A percentile compares a stretch with the other conserved stretches of the same genome.
Evolutionary conservation across 495 filamentous ascomycete species (phyloP).

Genomic region (Antarctomyces pellizariae): DNA sequence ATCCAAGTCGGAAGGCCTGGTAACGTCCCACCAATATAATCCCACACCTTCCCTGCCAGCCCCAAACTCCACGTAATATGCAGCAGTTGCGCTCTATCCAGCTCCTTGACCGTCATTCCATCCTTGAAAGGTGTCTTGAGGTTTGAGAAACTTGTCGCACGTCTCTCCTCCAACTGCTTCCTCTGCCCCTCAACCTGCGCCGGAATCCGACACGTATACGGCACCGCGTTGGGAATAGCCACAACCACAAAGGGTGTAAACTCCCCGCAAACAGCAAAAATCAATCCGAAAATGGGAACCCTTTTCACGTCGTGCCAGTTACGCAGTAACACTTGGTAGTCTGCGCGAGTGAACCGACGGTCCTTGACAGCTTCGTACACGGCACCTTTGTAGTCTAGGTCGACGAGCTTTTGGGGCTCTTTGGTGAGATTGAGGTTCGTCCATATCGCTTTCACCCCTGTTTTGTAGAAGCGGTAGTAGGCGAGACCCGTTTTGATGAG

Average conservation of each 20-base stretch:
- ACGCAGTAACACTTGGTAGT: constrained; percentile 43
- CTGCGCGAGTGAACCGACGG: constrained; percentile 23
- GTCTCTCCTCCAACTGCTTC: constrained; percentile 21
- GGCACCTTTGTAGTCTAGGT: constrained; percentile 11
- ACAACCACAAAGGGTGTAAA: constrained; percentile 54
- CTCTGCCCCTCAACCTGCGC: constrained; percentile 37
- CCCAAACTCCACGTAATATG: constrained; percentile 15
- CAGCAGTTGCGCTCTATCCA: constrained; percentile 13
- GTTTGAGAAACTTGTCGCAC: constrained; percentile 19
- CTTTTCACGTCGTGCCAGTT: constrained; percentile 41
- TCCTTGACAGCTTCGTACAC: constrained; percentile 13
- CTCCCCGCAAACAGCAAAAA: constrained; percentile 61
- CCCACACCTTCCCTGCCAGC: constrained; percentile 23
- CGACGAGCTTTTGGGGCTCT: constrained; percentile 16
- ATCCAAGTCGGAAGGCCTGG: constrained; percentile 14
- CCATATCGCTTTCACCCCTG: constrained; percentile 45
- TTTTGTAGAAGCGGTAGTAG: constrained; percentile 67
- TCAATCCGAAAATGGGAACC: constrained; percentile 49
- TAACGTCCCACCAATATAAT: constrained; percentile 16
- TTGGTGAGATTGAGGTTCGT: constrained; percentile 26
- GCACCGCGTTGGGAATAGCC: constrained; percentile 43
- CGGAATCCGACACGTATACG: constrained; percentile 61
- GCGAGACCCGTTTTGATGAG: constrained; percentile 26
- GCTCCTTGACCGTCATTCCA: constrained; percentile 3
- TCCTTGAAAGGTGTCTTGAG: constrained; percentile 5